Conservation (phyloP, 768 basidiomycete genomes). For the Boletus edulis region DNA sequence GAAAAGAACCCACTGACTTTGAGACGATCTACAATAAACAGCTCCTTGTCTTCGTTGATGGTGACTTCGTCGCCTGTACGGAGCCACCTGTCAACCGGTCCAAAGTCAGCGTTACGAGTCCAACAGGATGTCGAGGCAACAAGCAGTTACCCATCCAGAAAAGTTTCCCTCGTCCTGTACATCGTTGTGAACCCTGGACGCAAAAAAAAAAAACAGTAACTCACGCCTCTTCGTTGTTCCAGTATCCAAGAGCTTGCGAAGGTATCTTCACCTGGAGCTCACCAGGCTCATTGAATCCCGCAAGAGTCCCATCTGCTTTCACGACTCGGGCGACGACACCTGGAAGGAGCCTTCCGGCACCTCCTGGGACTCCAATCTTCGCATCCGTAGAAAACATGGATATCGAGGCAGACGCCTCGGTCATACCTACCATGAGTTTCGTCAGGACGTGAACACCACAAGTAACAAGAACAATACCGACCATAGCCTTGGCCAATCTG, state of each 20-base stretch:
- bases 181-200: not conserved
- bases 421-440: conserved; percentile 48
- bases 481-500: conserved; percentile 67
- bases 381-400: conserved; percentile 46
- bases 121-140: not conserved
- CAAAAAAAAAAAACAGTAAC: conserved; percentile 21
- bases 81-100: conserved; percentile 48
- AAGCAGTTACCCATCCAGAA: conserved; percentile 54
- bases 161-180: conserved; percentile 63
- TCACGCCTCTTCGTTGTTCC: conserved; percentile 60
- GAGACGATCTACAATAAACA: conserved; percentile 61
- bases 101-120: not conserved
- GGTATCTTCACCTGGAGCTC: conserved; percentile 52
- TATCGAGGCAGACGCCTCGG: conserved; percentile 56
- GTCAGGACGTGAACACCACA: not conserved
- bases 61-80: conserved; percentile 65
- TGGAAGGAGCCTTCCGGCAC: conserved; percentile 48
- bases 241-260: conserved; percentile 42
- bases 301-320: conserved; percentile 56
- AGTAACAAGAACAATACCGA: conserved; percentile 14
- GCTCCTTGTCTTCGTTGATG: conserved; percentile 51
- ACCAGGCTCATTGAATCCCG: conserved; percentile 54
- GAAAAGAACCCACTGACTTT: conserved; percentile 39
- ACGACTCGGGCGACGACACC: conserved; percentile 54
- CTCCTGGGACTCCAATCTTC: conserved; percentile 52